Evolutionary conservation across 2,329 filamentous ascomycete genomes (phyloP), one percentile per base, ranked within the genome.

Genomic region (Zelopaecilomyces penicillatus): DNA sequence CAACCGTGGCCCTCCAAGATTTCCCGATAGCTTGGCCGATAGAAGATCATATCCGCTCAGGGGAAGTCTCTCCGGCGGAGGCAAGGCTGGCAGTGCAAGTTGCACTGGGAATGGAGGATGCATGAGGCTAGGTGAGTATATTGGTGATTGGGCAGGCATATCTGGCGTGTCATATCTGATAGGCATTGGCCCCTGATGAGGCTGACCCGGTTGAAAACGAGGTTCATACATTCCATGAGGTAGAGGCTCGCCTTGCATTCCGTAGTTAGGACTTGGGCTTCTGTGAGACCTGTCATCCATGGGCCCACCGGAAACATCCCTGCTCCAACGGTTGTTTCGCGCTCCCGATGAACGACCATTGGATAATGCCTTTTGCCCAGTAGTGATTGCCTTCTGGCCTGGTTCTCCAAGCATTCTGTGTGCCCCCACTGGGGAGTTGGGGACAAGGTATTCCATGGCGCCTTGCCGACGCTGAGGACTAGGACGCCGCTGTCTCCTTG

Each of bases 31-130:
- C 40, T 70, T 73, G 2, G 74, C 69, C 1, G 82, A 79, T 7
- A 86, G 61, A 3, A 79, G 66, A 51, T 84, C 78, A 54, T 86
- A 85, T 0, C 82, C 82, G 3, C 73, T 73, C 33, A 74, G 52
- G 7, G 69, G 66, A 70, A 19, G 53, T 50, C 68, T 67, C 50
- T 73, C 66, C 4, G 64, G 30, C 30, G 45, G 26, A 19, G 47
- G 43, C 5, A 46, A 40, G 7, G 46, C 41, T 6, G 36, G 49
- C 4, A 30, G 35, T 26, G 32, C 39, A 19, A 30, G 35, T 37
- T 38, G 28, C 29, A 29, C 37, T 37, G 35, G 47, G 10, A 19
- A 19, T 26, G 32, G 41, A 19, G 32, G 35, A 36, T 38, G 28
- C 29, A 29, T 37, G 37, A 33, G 47, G 10, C 34, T 42, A 9